phyloP scores from a whole-genome alignment of 2,329 filamentous ascomycete genomes.

The Monosporascus sp. region DNA sequence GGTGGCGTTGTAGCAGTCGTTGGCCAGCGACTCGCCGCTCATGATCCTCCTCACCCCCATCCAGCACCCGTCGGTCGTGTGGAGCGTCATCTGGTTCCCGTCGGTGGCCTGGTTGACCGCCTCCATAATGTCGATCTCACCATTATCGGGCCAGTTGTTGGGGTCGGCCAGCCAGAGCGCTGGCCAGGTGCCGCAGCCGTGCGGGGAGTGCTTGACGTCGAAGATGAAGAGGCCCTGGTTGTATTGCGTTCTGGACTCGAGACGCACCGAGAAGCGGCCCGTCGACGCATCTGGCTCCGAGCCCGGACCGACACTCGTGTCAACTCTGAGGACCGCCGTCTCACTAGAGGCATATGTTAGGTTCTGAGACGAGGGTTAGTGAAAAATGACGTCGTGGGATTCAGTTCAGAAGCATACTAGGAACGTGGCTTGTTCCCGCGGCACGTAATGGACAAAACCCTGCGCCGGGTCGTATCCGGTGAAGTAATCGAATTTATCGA shows the following conservation, averaged over 20 bases:
- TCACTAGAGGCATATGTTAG: slow-evolving; percentile 53
- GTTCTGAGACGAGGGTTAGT: slow-evolving; percentile 38
- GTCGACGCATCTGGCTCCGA: slow-evolving; percentile 46
- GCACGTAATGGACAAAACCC: slow-evolving; percentile 52
- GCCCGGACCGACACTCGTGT: slow-evolving; percentile 48
- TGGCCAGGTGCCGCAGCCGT: slow-evolving; percentile 60
- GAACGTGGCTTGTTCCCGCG: slow-evolving; percentile 32
- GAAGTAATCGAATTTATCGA: slow-evolving; percentile 52
- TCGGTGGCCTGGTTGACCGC: slow-evolving; percentile 47
- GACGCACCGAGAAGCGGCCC: slow-evolving; percentile 58
- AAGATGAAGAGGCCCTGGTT: slow-evolving; percentile 63
- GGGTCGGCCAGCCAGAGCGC: slow-evolving; percentile 61
- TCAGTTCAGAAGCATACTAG: slow-evolving; percentile 30
- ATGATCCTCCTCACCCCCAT: slow-evolving; percentile 51
- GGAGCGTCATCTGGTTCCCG: slow-evolving; percentile 56
- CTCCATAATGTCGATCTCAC: slow-evolving; percentile 62
- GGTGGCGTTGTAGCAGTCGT: slow-evolving; percentile 45
- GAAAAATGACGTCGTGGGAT: no score
- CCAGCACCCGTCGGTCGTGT: slow-evolving; percentile 47
- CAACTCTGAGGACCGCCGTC: slow-evolving; percentile 54
- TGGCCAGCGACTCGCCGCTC: slow-evolving; percentile 36
- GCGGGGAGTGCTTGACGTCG: slow-evolving; percentile 58
- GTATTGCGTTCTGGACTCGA: slow-evolving; percentile 57
- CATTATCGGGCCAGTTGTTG: slow-evolving; percentile 56
- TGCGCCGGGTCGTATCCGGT: slow-evolving; percentile 43